These are phyloP conservation scores for Nigrograna mackinnonii DNA, from an alignment of 2,329 filamentous ascomycete species.

Conservation along the genomic window DNA sequence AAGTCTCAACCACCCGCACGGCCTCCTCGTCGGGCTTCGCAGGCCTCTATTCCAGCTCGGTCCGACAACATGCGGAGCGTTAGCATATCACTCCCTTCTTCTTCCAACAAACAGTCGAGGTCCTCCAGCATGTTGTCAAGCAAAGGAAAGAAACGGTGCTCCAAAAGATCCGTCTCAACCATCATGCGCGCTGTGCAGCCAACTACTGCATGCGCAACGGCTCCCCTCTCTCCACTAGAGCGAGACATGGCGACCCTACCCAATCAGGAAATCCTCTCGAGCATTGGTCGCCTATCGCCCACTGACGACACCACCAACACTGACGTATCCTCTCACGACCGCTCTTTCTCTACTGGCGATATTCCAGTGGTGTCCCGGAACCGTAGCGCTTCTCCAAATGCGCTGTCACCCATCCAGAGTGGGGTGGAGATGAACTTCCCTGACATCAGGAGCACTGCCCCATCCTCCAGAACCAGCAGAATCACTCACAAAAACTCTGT, in stretches of 20 bases:
- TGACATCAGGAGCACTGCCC: conserved; percentile 40
- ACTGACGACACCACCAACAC: conserved; percentile 16
- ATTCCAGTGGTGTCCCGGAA: conserved; percentile 18
- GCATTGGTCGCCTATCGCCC: conserved; percentile 30
- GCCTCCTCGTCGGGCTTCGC: conserved; percentile 11
- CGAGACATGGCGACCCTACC: conserved; percentile 41
- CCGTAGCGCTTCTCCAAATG: conserved; percentile 19
- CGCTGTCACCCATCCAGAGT: conserved; percentile 13
- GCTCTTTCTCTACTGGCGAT: conserved; percentile 18
- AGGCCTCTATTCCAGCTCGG: conserved; percentile 3
- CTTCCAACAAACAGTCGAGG: conserved; percentile 5
- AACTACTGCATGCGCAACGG: conserved; percentile 19
- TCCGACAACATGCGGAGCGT: conserved; percentile 4
- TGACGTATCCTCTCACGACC: neutral
- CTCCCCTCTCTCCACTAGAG: conserved; percentile 22
- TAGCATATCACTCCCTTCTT: conserved; percentile 6
- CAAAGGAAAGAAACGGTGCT: conserved; percentile 20
- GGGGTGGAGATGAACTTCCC: conserved; percentile 27
- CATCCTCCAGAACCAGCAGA: conserved; percentile 49
- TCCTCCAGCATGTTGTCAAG: conserved; percentile 19
- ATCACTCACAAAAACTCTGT: conserved; percentile 27
- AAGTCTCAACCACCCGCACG: conserved; percentile 9
- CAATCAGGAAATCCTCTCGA: conserved; percentile 44
- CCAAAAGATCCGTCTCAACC: conserved; percentile 30
- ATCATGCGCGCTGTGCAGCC: conserved; percentile 41